These are phyloP conservation scores for Neurospora tetraspora DNA, from an alignment of 495 filamentous ascomycete genomes.

Conservation along the genomic window DNA sequence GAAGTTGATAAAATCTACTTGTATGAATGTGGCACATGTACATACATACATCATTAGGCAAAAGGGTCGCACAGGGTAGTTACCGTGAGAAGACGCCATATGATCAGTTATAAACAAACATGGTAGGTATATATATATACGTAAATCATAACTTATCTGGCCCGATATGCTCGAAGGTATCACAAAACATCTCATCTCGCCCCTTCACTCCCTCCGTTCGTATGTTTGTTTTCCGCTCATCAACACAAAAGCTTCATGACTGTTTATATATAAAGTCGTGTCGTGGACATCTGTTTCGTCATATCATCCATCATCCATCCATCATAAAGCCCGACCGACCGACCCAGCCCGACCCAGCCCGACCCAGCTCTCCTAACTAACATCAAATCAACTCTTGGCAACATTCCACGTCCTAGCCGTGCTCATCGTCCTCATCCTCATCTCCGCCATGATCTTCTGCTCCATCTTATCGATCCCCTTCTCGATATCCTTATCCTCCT, in stretches of 20 bases:
- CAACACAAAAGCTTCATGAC: background rate
- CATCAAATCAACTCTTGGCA: background rate
- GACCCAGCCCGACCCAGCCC: too few species aligned
- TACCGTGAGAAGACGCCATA: background rate
- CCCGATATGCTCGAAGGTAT: background rate
- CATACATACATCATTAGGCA: too few species aligned
- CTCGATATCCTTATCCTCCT: constrained; percentile 40
- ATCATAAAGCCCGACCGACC: too few species aligned
- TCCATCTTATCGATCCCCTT: constrained; percentile 44
- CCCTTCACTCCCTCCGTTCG: background rate
- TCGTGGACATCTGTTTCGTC: background rate
- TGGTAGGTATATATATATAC: background rate
- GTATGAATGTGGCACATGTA: too few species aligned
- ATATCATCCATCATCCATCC: background rate
- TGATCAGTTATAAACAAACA: background rate
- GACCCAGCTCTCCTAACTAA: too few species aligned
- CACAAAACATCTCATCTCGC: background rate
- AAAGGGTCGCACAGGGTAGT: too few species aligned
- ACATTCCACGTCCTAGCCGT: constrained; percentile 38
- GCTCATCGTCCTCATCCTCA: constrained; percentile 44
- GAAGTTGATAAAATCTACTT: too few species aligned
- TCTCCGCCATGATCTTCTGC: constrained; percentile 39
- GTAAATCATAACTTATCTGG: background rate
- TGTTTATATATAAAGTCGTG: background rate
- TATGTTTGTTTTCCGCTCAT: background rate